Base-by-base conservation (phyloP, 495 filamentous ascomycete species). In the Cercophora newfieldiana region DNA sequence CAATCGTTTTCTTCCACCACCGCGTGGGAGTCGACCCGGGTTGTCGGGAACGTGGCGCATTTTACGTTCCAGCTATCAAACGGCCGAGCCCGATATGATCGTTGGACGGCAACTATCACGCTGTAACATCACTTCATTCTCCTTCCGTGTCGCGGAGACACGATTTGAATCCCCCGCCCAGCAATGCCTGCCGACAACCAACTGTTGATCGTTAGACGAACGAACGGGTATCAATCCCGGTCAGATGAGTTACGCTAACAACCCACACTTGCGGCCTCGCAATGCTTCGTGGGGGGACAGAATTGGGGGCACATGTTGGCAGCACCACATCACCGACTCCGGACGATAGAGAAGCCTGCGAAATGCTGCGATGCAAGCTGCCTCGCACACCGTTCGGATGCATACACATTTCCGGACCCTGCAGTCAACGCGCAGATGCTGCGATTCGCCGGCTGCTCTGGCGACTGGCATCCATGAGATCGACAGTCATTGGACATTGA, bases 401-500 rank as follows among this genome's bases (percentile, higher is more conserved):
- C 50, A 53, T 26, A 53, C 50, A 53, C 51, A 55, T 55, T 55
- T 33, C 29, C 55, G 55, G 26, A 58, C 25, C 55, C 25, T 58
- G 55, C 55, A 58, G 25, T 44, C 2, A n/a, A 44, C 37, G 37
- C 37, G 37, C 37, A 5, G 30, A 25, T 47, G 33, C 58, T 31
- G 24, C 58, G 12, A 55, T 24, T 16, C 22, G 51, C 31, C 28
- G 30, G 30, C 16, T 44, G 37, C 37, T 2, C 37, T 44, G 37
- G 37, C 37, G 12, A 60, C 58, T 25, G 58, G 19, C 58, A 60
- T 44, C 21, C 10, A 16, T 18, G 24, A 26, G 30, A n/a, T 25
- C 58, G 19, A 37, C 50, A 37, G 7, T 21, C 61, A 63, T 63
- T 63, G 49, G 61, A 26, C 22, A 22, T 56, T 37, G 19, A 37